Percentiles rank a stretch among this genome's conserved stretches.
phyloP scores from a whole-genome alignment of 2,329 filamentous ascomycete genomes.

The Neofusicoccum umdonicola region DNA sequence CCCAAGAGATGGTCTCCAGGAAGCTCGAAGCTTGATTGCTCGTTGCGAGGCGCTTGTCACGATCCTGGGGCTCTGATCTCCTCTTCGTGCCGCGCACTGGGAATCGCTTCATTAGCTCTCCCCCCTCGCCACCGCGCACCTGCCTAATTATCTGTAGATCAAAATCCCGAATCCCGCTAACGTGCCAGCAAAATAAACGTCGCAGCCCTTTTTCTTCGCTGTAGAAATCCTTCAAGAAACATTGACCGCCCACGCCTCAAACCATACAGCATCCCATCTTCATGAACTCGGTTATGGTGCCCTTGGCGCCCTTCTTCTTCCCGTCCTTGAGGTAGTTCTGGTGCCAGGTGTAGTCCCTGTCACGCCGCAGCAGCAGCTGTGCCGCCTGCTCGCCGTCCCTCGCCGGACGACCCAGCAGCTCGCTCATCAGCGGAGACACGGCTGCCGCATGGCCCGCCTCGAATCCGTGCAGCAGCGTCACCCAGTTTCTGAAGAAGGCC shows the following conservation, averaged over 20 bases:
- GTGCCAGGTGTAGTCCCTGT: slow-evolving; percentile 44
- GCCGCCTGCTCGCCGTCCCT: slow-evolving; percentile 22
- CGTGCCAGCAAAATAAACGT: background rate
- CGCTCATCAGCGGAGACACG: slow-evolving; percentile 23
- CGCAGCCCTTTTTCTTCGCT: background rate
- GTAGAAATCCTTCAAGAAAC: background rate
- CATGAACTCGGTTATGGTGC: background rate
- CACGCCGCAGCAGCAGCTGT: slow-evolving; percentile 20
- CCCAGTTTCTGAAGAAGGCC: slow-evolving; percentile 38
- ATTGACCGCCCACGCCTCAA: background rate
- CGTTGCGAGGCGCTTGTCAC: background rate
- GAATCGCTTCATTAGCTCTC: slow-evolving; percentile 1
- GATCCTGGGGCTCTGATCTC: background rate
- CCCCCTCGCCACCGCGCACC: background rate
- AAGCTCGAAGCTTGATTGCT: slow-evolving; percentile 1
- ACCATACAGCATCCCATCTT: slow-evolving; percentile 5
- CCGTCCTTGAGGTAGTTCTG: slow-evolving; percentile 38
- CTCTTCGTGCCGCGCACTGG: background rate
- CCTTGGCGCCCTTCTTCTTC: background rate
- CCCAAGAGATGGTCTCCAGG: background rate
- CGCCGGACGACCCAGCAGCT: slow-evolving; percentile 24
- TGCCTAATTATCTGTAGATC: background rate
- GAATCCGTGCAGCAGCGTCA: slow-evolving; percentile 26
- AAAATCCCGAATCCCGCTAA: slow-evolving; percentile 3
- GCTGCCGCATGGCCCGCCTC: slow-evolving; percentile 23